Evolutionary conservation across 2,329 filamentous ascomycete genomes (phyloP).

Genomic region (Beauveria sp.): DNA sequence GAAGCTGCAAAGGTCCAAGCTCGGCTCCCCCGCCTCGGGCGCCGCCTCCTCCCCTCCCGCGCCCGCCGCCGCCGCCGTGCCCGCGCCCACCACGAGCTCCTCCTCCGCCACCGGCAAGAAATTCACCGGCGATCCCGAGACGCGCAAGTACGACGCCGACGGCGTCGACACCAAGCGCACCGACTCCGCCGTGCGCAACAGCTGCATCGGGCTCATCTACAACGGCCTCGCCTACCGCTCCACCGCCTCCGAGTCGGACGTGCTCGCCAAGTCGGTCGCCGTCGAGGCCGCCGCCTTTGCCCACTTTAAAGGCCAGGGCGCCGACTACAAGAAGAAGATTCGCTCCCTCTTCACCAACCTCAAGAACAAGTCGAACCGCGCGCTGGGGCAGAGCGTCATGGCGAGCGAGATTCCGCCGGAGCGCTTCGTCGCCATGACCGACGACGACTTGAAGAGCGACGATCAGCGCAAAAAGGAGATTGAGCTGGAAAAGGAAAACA

Average conservation of each 20-base stretch:
- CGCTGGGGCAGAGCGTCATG: slow-evolving; percentile 69
- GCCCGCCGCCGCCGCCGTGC: neutral
- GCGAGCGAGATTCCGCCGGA: slow-evolving; percentile 63
- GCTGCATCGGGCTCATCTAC: slow-evolving; percentile 85
- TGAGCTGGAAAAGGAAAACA: slow-evolving; percentile 80
- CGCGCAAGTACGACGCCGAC: slow-evolving; percentile 76
- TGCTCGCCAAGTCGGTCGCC: slow-evolving; percentile 70
- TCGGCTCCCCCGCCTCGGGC: slow-evolving; percentile 33
- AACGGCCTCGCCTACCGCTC: slow-evolving; percentile 74
- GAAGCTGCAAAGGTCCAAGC: slow-evolving; percentile 34
- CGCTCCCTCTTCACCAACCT: slow-evolving; percentile 90
- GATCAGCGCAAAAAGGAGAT: slow-evolving; percentile 70
- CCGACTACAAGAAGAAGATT: slow-evolving; percentile 79
- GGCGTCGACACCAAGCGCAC: slow-evolving; percentile 72
- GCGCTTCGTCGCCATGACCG: slow-evolving; percentile 76
- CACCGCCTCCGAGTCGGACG: slow-evolving; percentile 59
- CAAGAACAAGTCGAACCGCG: slow-evolving; percentile 81
- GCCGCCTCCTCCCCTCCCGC: slow-evolving; percentile 48
- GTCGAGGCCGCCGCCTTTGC: slow-evolving; percentile 73
- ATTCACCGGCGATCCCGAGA: slow-evolving; percentile 63
- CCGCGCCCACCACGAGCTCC: neutral
- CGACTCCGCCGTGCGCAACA: slow-evolving; percentile 65
- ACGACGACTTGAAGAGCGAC: slow-evolving; percentile 84
- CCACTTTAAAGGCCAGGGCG: slow-evolving; percentile 60
- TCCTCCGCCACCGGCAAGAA: slow-evolving; percentile 25